Conservation (phyloP, 2,329 filamentous ascomycete species). For the Cordyceps javanica region DNA sequence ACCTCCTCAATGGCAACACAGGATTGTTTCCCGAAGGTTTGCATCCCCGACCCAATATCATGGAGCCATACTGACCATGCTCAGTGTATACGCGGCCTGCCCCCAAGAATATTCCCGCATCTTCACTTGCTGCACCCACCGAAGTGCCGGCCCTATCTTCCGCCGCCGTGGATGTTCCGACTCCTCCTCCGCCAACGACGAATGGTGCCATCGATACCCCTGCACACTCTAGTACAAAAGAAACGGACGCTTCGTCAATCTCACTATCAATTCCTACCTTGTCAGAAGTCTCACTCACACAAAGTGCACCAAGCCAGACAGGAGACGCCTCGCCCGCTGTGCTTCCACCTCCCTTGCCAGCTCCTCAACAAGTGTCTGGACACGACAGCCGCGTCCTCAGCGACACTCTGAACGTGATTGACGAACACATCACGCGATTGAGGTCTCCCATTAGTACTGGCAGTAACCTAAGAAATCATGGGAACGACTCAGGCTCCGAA, state of each 20-base stretch:
- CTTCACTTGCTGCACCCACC: slow-evolving; percentile 15
- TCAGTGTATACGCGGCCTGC: slow-evolving; percentile 57
- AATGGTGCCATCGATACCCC: slow-evolving; percentile 12
- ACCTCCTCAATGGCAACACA: slow-evolving; percentile 65
- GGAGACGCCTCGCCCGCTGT: slow-evolving; percentile 24
- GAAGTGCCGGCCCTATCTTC: neutral
- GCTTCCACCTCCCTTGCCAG: slow-evolving; percentile 30
- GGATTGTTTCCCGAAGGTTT: slow-evolving; percentile 80
- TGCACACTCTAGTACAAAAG: slow-evolving; percentile 18
- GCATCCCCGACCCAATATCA: slow-evolving; percentile 20
- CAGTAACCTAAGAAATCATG: slow-evolving; percentile 38
- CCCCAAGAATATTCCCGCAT: slow-evolving; percentile 36
- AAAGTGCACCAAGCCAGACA: slow-evolving; percentile 21
- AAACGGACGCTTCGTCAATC: slow-evolving; percentile 16
- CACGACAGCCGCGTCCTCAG: slow-evolving; percentile 71
- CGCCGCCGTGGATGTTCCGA: slow-evolving; percentile 13
- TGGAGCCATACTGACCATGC: slow-evolving; percentile 16
- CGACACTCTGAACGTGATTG: slow-evolving; percentile 91
- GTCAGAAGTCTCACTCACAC: slow-evolving; percentile 16
- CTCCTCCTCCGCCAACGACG: slow-evolving; percentile 8
- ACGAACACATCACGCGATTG: slow-evolving; percentile 93
- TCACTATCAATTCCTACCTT: slow-evolving; percentile 25
- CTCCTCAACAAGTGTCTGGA: slow-evolving; percentile 33
- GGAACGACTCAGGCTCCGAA: slow-evolving; percentile 79
- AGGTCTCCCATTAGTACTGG: slow-evolving; percentile 48